Evolutionary conservation across 2,329 filamentous ascomycete species (phyloP).

Genomic region (Tolypocladium paradoxum): DNA sequence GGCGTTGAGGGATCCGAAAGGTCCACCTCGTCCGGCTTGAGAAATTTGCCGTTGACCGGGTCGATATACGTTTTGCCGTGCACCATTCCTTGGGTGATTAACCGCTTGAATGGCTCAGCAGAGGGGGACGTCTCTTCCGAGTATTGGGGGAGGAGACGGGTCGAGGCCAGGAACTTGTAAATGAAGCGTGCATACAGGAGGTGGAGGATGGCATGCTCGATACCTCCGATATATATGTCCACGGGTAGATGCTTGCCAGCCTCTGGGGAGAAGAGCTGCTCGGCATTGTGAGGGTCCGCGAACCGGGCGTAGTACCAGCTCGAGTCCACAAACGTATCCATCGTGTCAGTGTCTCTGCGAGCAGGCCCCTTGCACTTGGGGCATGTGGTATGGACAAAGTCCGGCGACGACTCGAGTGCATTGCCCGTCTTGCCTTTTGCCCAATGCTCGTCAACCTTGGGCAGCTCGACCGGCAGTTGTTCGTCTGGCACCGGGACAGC

Average conservation of each 20-base stretch:
- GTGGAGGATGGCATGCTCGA: slow-evolving; percentile 86
- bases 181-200: slow-evolving; percentile 84
- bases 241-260: slow-evolving; percentile 57
- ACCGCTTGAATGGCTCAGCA: slow-evolving; percentile 69
- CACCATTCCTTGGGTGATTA: slow-evolving; percentile 88
- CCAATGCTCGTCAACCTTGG: slow-evolving; percentile 58
- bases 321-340: slow-evolving; percentile 94
- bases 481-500: slow-evolving; percentile 66
- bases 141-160: slow-evolving; percentile 32
- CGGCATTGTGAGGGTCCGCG: slow-evolving; percentile 55
- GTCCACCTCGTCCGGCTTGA: slow-evolving; percentile 67
- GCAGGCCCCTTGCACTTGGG: slow-evolving; percentile 62
- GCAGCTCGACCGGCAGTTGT: slow-evolving; percentile 67
- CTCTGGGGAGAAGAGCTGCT: slow-evolving; percentile 49
- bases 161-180: slow-evolving; percentile 68
- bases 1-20: slow-evolving; percentile 44
- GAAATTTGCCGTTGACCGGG: slow-evolving; percentile 62
- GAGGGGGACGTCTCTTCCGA: slow-evolving; percentile 19
- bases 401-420: slow-evolving; percentile 58
- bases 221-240: slow-evolving; percentile 79
- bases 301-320: slow-evolving; percentile 90
- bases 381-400: slow-evolving; percentile 67
- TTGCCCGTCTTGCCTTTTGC: slow-evolving; percentile 62
- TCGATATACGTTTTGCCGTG: slow-evolving; percentile 77
- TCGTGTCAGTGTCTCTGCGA: slow-evolving; percentile 80